Evolutionary conservation across 345 rosid species (phyloP).

Genomic region (Boechera retrofracta): DNA sequence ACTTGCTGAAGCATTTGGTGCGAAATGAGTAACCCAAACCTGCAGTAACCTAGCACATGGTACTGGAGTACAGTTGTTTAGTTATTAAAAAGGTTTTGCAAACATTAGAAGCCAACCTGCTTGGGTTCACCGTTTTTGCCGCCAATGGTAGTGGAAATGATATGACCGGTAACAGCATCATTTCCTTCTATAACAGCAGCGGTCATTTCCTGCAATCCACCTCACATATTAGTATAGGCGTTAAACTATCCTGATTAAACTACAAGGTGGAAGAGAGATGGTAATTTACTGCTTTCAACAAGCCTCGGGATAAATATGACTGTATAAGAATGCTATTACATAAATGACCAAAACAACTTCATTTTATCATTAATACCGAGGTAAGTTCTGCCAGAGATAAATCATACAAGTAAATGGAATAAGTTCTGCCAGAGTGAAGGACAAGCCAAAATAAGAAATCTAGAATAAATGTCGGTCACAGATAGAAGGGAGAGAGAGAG

Average conservation of each 20-base stretch:
- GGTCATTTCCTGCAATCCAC: slow-evolving; percentile 61
- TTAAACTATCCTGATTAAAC: slow-evolving; percentile 5
- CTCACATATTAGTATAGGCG: slow-evolving; percentile 18
- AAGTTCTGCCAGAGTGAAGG: slow-evolving; percentile 17
- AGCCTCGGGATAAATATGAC: background rate
- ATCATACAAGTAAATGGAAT: slow-evolving; percentile 41
- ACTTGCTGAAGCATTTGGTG: background rate
- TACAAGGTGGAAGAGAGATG: background rate
- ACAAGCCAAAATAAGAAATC: slow-evolving; percentile 23
- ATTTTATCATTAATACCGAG: background rate
- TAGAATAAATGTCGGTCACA: slow-evolving; percentile 14
- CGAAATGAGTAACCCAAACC: background rate
- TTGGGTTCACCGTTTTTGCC: slow-evolving; percentile 89
- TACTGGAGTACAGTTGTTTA: background rate
- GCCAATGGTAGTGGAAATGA: slow-evolving; percentile 83
- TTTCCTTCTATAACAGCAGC: slow-evolving; percentile 61
- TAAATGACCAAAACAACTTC: background rate
- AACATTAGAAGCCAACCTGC: slow-evolving; percentile 52
- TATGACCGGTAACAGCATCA: slow-evolving; percentile 72
- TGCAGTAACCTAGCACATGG: background rate
- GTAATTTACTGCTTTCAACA: slow-evolving; percentile 19
- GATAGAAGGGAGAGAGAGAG: background rate
- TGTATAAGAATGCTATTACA: background rate
- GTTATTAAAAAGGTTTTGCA: background rate
- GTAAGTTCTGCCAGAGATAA: background rate